These are phyloP conservation scores for Vaccinium vitisidaea DNA, from an alignment of 148 eudicot genomes.

Conservation along the genomic window DNA sequence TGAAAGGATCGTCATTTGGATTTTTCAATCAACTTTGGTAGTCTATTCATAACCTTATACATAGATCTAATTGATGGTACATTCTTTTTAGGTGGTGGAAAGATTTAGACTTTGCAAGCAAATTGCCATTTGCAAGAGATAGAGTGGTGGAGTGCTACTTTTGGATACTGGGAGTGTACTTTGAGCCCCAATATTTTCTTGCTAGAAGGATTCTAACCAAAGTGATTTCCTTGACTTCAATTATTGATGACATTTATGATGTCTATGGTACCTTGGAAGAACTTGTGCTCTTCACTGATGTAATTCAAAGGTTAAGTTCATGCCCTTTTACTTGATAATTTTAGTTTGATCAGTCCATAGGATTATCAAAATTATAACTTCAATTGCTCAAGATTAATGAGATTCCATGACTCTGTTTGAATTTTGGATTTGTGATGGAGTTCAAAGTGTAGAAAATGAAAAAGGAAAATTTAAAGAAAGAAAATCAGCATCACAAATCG, in stretches of 20 bases:
- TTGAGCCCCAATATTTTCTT: constrained; percentile 34
- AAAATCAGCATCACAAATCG: not conserved
- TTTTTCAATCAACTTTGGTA: too few relatives aligned
- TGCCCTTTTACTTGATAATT: not conserved
- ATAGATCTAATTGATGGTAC: not conserved
- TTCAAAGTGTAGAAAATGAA: not conserved
- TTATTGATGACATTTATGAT: constrained; percentile 46
- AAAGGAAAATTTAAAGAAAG: not conserved
- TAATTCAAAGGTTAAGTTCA: constrained; percentile 33
- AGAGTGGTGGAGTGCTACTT: constrained; percentile 47
- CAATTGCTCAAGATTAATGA: not conserved
- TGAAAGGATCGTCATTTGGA: too few relatives aligned
- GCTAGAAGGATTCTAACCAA: constrained; percentile 27
- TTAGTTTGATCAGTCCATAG: not conserved
- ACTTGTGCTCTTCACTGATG: constrained; percentile 33
- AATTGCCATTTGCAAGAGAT: constrained; percentile 36
- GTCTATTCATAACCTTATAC: too few relatives aligned
- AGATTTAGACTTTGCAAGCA: constrained; percentile 22
- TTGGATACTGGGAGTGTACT: constrained; percentile 29
- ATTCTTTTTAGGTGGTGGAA: constrained; percentile 48
- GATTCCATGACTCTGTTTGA: not conserved
- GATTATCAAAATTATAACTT: not conserved
- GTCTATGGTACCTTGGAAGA: constrained; percentile 38
- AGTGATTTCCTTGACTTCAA: constrained; percentile 16
- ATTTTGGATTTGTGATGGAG: not conserved